A percentile compares a stretch with the other conserved stretches of the same genome.
phyloP scores from a whole-genome alignment of 345 rosid species.

The Triadica sebifera region DNA sequence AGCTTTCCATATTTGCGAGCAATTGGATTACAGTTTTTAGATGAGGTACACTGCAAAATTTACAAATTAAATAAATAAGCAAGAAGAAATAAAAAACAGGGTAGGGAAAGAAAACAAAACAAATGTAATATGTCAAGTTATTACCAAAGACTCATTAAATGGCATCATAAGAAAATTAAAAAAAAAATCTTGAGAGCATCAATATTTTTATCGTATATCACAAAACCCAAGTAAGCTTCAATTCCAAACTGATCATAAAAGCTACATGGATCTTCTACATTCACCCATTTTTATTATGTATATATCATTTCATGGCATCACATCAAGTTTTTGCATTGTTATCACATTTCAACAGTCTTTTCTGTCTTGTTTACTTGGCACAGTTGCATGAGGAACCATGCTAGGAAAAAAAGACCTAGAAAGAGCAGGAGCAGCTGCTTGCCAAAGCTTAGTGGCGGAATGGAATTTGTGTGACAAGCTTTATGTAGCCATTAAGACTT shows the following conservation, averaged over 20 bases:
- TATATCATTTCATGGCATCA: no score
- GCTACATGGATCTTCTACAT: background rate
- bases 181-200: background rate
- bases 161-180: background rate
- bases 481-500: background rate
- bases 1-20: conserved; percentile 59
- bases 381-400: no score
- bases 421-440: background rate
- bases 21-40: conserved; percentile 53
- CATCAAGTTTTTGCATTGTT: background rate
- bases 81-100: background rate
- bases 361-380: background rate
- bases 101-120: background rate
- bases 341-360: background rate
- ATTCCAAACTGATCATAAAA: no score
- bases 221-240: background rate
- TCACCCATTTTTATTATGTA: background rate
- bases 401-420: no score
- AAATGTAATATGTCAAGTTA: background rate
- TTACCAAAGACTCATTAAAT: background rate
- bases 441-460: background rate
- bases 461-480: no score
- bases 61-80: conserved; percentile 11
- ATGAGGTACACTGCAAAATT: conserved; percentile 55
- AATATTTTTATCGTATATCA: background rate